These are phyloP conservation scores for Coemansia aciculifera DNA, from an alignment of 192 early-diverging fungal genomes.

Conservation along the genomic window DNA sequence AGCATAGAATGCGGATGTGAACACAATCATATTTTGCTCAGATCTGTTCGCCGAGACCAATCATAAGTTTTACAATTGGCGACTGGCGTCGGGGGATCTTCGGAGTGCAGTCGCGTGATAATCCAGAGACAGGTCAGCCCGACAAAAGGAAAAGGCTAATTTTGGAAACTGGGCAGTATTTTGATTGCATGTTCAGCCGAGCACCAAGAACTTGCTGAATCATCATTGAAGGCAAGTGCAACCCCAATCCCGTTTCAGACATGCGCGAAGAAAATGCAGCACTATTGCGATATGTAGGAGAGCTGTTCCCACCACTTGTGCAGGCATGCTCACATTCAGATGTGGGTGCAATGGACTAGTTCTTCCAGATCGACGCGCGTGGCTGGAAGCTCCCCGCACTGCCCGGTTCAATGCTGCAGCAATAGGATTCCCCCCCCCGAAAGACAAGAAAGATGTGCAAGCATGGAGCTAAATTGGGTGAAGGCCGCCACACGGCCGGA, in stretches of 20 bases:
- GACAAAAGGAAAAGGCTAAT: constrained; percentile 4
- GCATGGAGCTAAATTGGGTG: not conserved
- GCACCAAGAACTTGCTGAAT: not conserved
- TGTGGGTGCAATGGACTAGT: not conserved
- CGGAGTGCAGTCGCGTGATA: not conserved
- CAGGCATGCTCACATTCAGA: constrained; percentile 5
- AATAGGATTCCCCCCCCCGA: not conserved
- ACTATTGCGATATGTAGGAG: not conserved
- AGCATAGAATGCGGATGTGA: not conserved
- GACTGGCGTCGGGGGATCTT: not conserved
- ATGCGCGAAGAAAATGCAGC: not conserved
- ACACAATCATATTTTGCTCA: not conserved
- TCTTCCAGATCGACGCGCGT: not conserved
- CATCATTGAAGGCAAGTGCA: not conserved
- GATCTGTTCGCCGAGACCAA: not conserved
- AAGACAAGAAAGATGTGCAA: not conserved
- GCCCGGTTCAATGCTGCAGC: constrained; percentile 1
- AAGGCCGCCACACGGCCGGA: not conserved
- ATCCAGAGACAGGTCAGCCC: not conserved
- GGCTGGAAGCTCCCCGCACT: not conserved
- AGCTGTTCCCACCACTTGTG: constrained; percentile 1
- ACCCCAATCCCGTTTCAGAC: not conserved
- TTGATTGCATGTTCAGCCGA: not conserved
- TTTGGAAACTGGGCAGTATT: not conserved
- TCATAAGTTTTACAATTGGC: not conserved